Evolutionary conservation across 2,329 filamentous ascomycete species (phyloP).

Genomic region (Colletotrichum sp.): DNA sequence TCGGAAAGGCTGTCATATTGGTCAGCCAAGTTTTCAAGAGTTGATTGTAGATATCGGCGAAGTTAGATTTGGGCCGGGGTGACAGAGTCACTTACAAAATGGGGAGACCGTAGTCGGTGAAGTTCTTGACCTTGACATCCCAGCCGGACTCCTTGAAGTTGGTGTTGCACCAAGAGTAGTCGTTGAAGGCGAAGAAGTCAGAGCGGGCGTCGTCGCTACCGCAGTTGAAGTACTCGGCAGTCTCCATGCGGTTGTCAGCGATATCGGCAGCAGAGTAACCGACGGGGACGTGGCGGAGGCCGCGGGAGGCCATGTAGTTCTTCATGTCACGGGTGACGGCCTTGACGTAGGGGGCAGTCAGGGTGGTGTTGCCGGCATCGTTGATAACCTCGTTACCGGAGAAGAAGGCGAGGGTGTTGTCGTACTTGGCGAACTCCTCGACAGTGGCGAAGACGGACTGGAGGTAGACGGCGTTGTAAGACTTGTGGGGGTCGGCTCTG

Average conservation of each 20-base stretch:
- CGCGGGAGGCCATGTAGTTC: constrained; percentile 67
- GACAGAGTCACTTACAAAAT: constrained; percentile 64
- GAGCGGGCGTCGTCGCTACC: constrained; percentile 82
- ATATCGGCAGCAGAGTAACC: constrained; percentile 84
- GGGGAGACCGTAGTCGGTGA: constrained; percentile 83
- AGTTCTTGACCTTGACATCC: constrained; percentile 88
- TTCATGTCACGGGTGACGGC: constrained; percentile 80
- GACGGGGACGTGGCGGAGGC: constrained; percentile 72
- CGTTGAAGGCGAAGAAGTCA: constrained; percentile 90
- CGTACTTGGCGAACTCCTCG: constrained; percentile 81
- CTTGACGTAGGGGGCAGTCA: constrained; percentile 76
- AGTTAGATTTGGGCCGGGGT: no score
- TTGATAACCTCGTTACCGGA: constrained; percentile 85
- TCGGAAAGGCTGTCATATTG: constrained; percentile 70
- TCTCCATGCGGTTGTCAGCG: constrained; percentile 82
- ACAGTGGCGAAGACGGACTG: constrained; percentile 87
- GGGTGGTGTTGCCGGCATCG: constrained; percentile 65
- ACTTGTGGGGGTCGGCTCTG: constrained; percentile 71
- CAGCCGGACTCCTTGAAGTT: constrained; percentile 76
- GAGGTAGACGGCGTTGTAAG: constrained; percentile 88
- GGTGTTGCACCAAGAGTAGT: constrained; percentile 86
- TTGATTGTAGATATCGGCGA: no score
- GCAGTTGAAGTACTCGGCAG: constrained; percentile 93
- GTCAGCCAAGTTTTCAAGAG: not conserved
- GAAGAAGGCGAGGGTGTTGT: constrained; percentile 88